phyloP scores from a whole-genome alignment of 495 filamentous ascomycete genomes.

The Hypomontagnella monticulosa region DNA sequence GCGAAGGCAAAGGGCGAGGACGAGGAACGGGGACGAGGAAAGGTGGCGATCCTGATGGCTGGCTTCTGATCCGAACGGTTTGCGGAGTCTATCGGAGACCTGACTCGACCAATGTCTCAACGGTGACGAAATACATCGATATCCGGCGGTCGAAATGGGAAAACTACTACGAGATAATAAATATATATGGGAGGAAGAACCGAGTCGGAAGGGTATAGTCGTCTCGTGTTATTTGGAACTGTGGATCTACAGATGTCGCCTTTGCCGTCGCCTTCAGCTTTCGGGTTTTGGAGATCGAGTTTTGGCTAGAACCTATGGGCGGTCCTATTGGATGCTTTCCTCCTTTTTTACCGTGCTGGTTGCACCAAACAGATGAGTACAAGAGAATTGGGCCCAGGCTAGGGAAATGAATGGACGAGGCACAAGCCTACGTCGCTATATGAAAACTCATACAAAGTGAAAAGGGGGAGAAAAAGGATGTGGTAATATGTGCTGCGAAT shows the following conservation, averaged over 20 bases:
- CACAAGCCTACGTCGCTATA: constrained; percentile 32
- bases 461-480: neutral
- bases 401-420: constrained; percentile 32
- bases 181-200: constrained; percentile 24
- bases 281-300: constrained; percentile 31
- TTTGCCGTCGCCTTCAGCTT: constrained; percentile 31
- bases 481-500: constrained; percentile 35
- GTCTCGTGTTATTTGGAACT: constrained; percentile 24
- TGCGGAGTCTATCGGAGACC: constrained; percentile 41
- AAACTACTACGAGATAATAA: constrained; percentile 27
- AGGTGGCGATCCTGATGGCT: constrained; percentile 29
- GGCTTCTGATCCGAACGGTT: constrained; percentile 34
- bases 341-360: constrained; percentile 35
- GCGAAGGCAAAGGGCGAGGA: constrained; percentile 2
- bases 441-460: constrained; percentile 20
- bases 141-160: constrained; percentile 5
- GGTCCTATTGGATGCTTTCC: constrained; percentile 38
- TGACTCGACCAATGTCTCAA: constrained; percentile 40
- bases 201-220: constrained; percentile 7
- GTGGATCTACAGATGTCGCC: constrained; percentile 20
- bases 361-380: constrained; percentile 24
- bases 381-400: constrained; percentile 19
- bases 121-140: constrained; percentile 44
- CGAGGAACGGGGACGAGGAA: too few species aligned
- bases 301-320: constrained; percentile 35